These are phyloP conservation scores for Sugiyamaella qingdaonensis DNA, from an alignment of 805 yeast species.

Conservation along the genomic window DNA sequence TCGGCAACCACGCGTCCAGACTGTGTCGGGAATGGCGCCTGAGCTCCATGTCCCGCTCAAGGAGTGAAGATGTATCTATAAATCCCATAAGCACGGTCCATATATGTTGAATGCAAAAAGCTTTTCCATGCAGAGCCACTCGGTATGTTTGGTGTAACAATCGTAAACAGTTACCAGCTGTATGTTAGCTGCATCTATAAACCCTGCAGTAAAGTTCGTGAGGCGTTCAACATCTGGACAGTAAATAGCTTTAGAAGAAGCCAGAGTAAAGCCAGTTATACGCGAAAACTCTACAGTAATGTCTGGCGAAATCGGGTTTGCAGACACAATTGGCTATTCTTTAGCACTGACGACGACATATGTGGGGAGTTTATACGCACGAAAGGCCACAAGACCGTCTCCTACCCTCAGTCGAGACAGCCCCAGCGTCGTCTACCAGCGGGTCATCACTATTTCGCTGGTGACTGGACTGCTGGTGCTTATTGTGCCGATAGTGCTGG, in stretches of 20 bases:
- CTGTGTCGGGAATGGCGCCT: neutral
- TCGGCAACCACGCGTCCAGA: neutral
- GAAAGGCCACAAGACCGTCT: slow-evolving; percentile 23
- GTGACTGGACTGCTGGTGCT: slow-evolving; percentile 34
- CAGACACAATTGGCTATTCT: slow-evolving; percentile 8
- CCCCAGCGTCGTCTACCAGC: slow-evolving; percentile 19
- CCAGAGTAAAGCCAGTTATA: no score
- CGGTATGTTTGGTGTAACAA: no score
- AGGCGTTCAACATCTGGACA: no score
- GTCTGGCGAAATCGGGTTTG: neutral
- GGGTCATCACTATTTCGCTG: slow-evolving; percentile 31
- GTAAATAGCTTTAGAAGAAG: no score
- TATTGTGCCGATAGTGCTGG: slow-evolving; percentile 18
- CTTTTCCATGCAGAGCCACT: no score
- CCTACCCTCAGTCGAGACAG: slow-evolving; percentile 19
- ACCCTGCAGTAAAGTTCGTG: no score
- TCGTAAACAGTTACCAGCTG: no score
- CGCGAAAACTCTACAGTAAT: neutral
- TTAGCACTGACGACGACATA: slow-evolving; percentile 20
- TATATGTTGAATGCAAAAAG: no score
- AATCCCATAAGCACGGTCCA: neutral
- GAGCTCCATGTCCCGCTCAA: slow-evolving; percentile 4
- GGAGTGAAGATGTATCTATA: slow-evolving; percentile 1
- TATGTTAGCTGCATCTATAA: no score
- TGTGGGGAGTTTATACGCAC: slow-evolving; percentile 24